These are phyloP conservation scores for Xylaria telfairii DNA, from an alignment of 495 filamentous ascomycete genomes.

Conservation along the genomic window DNA sequence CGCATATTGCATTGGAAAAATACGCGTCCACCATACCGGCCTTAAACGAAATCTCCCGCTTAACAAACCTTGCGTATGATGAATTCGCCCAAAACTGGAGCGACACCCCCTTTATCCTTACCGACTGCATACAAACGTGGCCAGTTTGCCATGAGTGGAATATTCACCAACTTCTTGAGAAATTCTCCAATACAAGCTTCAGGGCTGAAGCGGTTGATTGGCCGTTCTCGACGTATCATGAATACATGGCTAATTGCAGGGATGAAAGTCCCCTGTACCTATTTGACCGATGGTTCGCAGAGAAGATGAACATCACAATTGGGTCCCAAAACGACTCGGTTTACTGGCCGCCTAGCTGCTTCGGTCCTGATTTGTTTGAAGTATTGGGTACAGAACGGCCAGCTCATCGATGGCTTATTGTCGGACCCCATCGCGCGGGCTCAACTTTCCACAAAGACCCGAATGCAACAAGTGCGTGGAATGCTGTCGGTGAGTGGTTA, in stretches of 20 bases:
- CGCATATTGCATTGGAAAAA: conserved; percentile 69
- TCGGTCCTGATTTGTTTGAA: conserved; percentile 87
- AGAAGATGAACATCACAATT: conserved; percentile 79
- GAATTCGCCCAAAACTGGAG: conserved; percentile 81
- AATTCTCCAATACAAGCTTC: conserved; percentile 73
- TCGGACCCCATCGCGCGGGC: conserved; percentile 88
- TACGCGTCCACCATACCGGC: conserved; percentile 74
- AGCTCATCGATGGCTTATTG: conserved; percentile 90
- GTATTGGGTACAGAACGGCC: conserved; percentile 81
- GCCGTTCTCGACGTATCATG: conserved; percentile 76
- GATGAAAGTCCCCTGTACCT: conserved; percentile 95
- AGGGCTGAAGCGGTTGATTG: conserved; percentile 95
- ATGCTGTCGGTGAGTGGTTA: conserved; percentile 66
- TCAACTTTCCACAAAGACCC: conserved; percentile 94
- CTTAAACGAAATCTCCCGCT: conserved; percentile 72
- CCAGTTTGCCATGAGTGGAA: conserved; percentile 79
- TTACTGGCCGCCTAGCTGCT: conserved; percentile 87
- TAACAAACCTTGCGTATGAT: conserved; percentile 69
- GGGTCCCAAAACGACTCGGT: conserved; percentile 60
- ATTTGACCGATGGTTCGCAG: conserved; percentile 85
- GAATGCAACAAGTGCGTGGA: conserved; percentile 83
- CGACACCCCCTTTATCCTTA: conserved; percentile 86
- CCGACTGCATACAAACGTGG: conserved; percentile 83
- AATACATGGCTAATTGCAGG: conserved; percentile 80
- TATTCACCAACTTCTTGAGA: conserved; percentile 63